Base-by-base conservation (phyloP, 2,329 filamentous ascomycete species). In the Parascedosporium putredinis region DNA sequence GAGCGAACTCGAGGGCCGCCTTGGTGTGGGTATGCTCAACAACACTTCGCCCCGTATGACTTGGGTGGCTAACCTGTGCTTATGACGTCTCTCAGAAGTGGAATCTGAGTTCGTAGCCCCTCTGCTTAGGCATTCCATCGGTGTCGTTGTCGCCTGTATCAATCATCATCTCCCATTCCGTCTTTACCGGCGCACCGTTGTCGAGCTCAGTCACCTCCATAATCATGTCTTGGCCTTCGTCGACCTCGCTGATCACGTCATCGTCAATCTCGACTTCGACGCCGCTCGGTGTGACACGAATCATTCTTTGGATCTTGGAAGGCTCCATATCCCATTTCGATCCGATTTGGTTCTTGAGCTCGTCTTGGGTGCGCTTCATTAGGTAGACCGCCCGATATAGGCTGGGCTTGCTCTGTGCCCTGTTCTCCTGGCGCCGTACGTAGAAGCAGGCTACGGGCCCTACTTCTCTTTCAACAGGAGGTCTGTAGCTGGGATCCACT, bases 381-480 rank as follows among this genome's bases (percentile, higher is more conserved):
- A 97, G 71, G 63, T 98, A 98, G 12, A 97, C 74, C 5, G 93
- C 91, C 53, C 86, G 82, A 56, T 84, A 86, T 53, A 82, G 78
- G 50, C 78, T 73, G 27, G 73, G 64, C 27, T 72, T 79, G 3
- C 49, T 2, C 10, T 34, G n/a, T 23, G 40, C 49, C 2, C 10
- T 34, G n/a, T 23, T 31, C 47, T 76, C 68, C 52, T 65, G 75
- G 60, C 73, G 76, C 68, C 52, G 65, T 75, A 60, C 74, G 80
- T 95, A 97, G 64, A 97, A 89, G 68, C 90, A 96, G 46, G 91
- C 91, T 38, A 94, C 81, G 63, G 75, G 69, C 63, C 88, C 94
- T 18, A 81, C 71, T 7, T 75, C 70, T 51, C 77, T 79, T 58
- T 94, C 87, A 1, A 76, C 69, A 1, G 90, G 90, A 42, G 93